Evolutionary conservation across 164 flowering plant species (phyloP).

Genomic region (Umbellularia californica): DNA sequence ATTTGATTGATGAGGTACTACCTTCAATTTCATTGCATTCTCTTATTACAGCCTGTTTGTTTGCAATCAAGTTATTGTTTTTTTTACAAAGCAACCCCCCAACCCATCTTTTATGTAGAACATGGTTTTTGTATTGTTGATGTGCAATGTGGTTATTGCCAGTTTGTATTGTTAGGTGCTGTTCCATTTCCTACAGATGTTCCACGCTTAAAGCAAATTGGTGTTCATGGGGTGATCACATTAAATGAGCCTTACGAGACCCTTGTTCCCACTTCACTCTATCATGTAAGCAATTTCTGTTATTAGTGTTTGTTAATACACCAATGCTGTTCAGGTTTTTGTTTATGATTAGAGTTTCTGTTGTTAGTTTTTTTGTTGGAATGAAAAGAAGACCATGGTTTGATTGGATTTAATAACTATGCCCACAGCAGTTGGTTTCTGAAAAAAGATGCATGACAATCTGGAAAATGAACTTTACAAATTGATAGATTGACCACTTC

Average conservation of each 20-base stretch:
- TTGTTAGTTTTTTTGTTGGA: neutral
- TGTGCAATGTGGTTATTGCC: slow-evolving; percentile 22
- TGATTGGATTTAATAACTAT: neutral
- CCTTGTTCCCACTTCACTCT: slow-evolving; percentile 74
- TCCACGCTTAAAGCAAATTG: slow-evolving; percentile 63
- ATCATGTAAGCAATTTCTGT: slow-evolving; percentile 42
- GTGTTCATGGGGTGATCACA: slow-evolving; percentile 84
- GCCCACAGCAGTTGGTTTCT: neutral
- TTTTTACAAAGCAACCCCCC: no score
- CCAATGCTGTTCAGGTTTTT: neutral
- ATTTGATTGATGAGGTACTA: slow-evolving; percentile 68
- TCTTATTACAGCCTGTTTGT: neutral
- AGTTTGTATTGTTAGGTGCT: slow-evolving; percentile 88
- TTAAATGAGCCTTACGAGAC: slow-evolving; percentile 93
- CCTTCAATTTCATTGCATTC: neutral
- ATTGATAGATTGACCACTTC: neutral
- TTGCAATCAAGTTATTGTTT: no score
- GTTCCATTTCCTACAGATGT: slow-evolving; percentile 94
- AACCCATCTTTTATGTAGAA: neutral
- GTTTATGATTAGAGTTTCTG: neutral
- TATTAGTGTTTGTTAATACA: neutral
- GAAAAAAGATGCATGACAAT: neutral
- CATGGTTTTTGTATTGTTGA: neutral
- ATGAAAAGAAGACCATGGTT: neutral
- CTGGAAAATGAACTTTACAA: neutral